Conservation (phyloP, 2,329 filamentous ascomycete genomes). For the Cyphellophora europaea region DNA sequence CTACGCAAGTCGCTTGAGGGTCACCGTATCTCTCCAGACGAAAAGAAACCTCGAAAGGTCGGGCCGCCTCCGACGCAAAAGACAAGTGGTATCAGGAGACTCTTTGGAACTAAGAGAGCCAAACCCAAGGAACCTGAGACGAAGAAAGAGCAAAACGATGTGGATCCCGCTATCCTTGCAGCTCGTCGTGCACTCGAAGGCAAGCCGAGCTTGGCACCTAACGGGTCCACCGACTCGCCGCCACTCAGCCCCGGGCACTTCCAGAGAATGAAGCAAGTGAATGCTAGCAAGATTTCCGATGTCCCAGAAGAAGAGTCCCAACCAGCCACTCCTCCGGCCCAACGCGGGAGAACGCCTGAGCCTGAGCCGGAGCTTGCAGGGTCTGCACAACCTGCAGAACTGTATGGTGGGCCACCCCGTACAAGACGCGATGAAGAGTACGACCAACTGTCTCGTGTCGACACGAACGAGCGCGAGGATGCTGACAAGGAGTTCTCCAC, state of each 20-base stretch:
- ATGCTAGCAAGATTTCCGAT: background rate
- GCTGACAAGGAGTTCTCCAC: constrained; percentile 45
- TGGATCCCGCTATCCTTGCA: constrained; percentile 16
- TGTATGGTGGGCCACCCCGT: constrained; percentile 23
- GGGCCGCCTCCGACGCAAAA: constrained; percentile 14
- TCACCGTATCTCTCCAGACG: constrained; percentile 6
- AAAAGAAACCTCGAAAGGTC: constrained; percentile 10
- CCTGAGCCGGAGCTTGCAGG: constrained; percentile 6
- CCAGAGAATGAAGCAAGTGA: constrained; percentile 6
- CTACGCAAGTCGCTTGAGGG: constrained; percentile 13
- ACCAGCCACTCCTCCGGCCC: background rate
- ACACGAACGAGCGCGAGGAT: constrained; percentile 39
- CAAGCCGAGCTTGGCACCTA: constrained; percentile 12
- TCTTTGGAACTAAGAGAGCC: constrained; percentile 17
- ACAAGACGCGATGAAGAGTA: constrained; percentile 42
- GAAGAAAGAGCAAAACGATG: constrained; percentile 2
- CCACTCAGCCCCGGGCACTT: constrained; percentile 17
- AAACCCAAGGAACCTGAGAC: constrained; percentile 10
- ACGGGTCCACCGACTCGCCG: constrained; percentile 12
- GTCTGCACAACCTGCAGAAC: constrained; percentile 22
- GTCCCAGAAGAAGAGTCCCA: constrained; percentile 5
- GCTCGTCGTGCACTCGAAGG: constrained; percentile 19
- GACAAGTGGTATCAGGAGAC: constrained; percentile 13
- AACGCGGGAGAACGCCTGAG: background rate
- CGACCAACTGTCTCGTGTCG: constrained; percentile 52